Base-by-base conservation (phyloP, 1,284 basidiomycete species). In the Leccinum griseonigrum region DNA sequence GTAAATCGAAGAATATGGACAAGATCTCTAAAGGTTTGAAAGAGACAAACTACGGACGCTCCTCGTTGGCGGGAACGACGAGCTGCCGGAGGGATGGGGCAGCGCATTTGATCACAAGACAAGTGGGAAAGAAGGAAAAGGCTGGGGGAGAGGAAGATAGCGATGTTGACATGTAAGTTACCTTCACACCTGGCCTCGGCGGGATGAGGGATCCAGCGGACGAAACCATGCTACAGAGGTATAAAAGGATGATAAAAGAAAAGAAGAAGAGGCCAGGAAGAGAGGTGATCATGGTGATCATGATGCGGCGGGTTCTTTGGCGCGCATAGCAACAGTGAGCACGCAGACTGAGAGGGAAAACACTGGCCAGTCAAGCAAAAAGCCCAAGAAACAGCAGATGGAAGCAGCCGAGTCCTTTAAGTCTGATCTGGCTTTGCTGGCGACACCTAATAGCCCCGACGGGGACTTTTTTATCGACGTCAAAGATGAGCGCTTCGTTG, bases 81-180 rank as follows among this genome's bases (percentile, higher is more conserved):
- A 83, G 10, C 70, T 91, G 57, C 89, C 90, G 0, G 91, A 93
- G 68, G 91, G 93, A n/a, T 95, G 93, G 92, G 87, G 86, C 29
- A 46, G 68, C 16, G 68, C 66, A 0, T 73, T 71, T 16, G 63
- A 72, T 28, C 53, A 62, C 46, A 71, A 67, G 32, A 50, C 51
- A 4, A 63, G 28, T 16, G 63, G 53, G 32, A 51, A 14, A 34
- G 11, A 62, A 56, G 16, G 34, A 50, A 3, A 63, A 62, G 13
- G 72, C 74, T 4, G 72, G 71, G n/a, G 80, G 70, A 50, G 78
- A 75, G 28, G 73, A 76, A 31, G 82, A 78, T 22, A 76, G 75
- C 53, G 85, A 88, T 66, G 79, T 88, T 10, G 92, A 94, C 63
- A 91, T 98, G 88, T 90, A 97, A 77, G 91, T 98, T 69, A 97